Evolutionary conservation across 2,329 filamentous ascomycete species (phyloP).

Genomic region (Colletotrichum tofieldiae): DNA sequence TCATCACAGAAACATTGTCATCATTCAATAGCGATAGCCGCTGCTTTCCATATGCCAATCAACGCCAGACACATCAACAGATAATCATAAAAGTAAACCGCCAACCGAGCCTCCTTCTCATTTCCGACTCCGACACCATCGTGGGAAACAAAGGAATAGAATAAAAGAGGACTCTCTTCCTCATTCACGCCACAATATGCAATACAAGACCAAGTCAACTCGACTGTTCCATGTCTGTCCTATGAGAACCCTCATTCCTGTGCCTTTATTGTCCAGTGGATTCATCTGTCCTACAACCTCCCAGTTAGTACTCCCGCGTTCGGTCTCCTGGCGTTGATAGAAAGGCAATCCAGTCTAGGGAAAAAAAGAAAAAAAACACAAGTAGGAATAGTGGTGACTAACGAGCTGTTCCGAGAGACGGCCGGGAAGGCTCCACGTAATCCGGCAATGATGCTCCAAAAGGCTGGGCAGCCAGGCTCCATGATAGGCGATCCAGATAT

Average conservation of each 20-base stretch:
- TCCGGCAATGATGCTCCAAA: background rate
- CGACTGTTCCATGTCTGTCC: background rate
- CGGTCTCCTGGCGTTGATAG: slow-evolving; percentile 18
- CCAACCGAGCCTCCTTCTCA: background rate
- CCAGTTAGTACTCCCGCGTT: slow-evolving; percentile 33
- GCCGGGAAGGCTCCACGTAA: slow-evolving; percentile 17
- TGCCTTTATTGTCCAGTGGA: background rate
- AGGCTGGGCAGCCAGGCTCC: slow-evolving; percentile 16
- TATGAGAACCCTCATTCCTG: too few relatives aligned
- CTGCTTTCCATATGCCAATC: slow-evolving; percentile 13
- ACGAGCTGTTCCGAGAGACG: slow-evolving; percentile 30
- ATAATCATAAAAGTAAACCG: background rate
- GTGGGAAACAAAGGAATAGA: background rate
- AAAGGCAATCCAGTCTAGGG: background rate
- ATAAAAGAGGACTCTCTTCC: background rate
- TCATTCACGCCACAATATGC: slow-evolving; percentile 8
- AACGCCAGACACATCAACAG: slow-evolving; percentile 23
- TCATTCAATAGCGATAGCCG: slow-evolving; percentile 13
- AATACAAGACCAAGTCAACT: slow-evolving; percentile 5
- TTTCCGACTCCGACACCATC: slow-evolving; percentile 10
- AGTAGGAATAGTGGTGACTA: slow-evolving; percentile 41
- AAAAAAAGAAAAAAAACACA: background rate
- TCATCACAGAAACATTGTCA: slow-evolving; percentile 17
- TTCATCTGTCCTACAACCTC: slow-evolving; percentile 2
- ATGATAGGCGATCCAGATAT: background rate